Conservation (phyloP, 495 filamentous ascomycete species). For the Lepidopterella palustris region DNA sequence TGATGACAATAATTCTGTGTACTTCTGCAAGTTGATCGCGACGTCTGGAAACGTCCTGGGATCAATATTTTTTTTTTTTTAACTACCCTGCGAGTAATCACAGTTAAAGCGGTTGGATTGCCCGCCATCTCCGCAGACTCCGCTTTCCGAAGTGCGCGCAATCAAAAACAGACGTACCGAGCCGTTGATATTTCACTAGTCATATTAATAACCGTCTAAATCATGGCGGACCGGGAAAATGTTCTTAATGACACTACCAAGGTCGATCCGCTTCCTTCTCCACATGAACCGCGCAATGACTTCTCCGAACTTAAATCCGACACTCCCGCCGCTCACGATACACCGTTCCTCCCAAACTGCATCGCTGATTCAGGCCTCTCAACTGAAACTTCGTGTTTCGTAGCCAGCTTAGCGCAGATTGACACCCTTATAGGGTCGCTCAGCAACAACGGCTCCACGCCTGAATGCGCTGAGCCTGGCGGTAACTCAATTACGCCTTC, state of each 20-base stretch:
- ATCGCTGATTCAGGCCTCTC: background rate
- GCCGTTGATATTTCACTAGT: no score
- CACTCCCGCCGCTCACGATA: background rate
- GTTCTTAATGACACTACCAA: conserved; percentile 12
- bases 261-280: conserved; percentile 24
- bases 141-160: background rate
- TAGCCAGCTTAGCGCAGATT: background rate
- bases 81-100: background rate
- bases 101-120: background rate
- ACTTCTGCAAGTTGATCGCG: background rate
- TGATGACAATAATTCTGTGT: no score
- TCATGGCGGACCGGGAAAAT: conserved; percentile 13
- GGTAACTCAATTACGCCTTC: background rate
- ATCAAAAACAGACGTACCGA: no score
- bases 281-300: conserved; percentile 10
- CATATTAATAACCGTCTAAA: conserved; percentile 10
- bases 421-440: conserved; percentile 11
- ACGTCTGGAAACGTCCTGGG: conserved; percentile 28
- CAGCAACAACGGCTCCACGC: conserved; percentile 15
- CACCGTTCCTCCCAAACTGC: background rate
- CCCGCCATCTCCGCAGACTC: background rate
- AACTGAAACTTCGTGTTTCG: conserved; percentile 2
- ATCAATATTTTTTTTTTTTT: no score
- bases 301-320: conserved; percentile 26
- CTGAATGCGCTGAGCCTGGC: background rate